These are phyloP conservation scores for Silene noctiflora DNA, from an alignment of 179 eudicot genomes.

Conservation along the genomic window DNA sequence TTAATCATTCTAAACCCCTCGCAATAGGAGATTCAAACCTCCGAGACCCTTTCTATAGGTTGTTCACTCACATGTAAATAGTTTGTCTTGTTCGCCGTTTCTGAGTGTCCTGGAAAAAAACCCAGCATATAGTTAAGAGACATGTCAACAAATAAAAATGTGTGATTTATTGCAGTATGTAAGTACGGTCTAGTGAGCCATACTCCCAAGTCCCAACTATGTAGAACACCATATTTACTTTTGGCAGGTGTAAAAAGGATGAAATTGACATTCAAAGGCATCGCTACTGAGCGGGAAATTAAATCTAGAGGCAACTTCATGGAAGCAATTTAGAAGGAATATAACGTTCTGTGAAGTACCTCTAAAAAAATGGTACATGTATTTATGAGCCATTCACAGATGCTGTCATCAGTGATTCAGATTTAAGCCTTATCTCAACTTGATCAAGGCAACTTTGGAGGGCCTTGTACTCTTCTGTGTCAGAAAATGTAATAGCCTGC, in stretches of 20 bases:
- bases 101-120: too few relatives aligned
- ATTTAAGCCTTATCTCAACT: slow-evolving; percentile 43
- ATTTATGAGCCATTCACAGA: slow-evolving; percentile 13
- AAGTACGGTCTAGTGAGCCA: too few relatives aligned
- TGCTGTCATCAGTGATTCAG: slow-evolving; percentile 16
- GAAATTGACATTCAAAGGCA: background rate
- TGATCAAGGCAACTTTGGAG: slow-evolving; percentile 55
- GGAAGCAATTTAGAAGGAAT: background rate
- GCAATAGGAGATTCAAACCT: too few relatives aligned
- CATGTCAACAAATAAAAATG: too few relatives aligned
- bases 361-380: background rate
- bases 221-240: too few relatives aligned
- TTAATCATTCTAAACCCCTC: too few relatives aligned
- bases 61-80: too few relatives aligned
- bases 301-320: background rate
- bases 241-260: background rate
- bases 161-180: too few relatives aligned
- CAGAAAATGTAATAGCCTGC: slow-evolving; percentile 59
- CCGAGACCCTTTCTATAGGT: too few relatives aligned
- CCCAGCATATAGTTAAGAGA: too few relatives aligned
- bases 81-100: too few relatives aligned
- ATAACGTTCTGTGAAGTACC: background rate
- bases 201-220: too few relatives aligned
- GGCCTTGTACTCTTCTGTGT: slow-evolving; percentile 59
- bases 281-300: background rate